Base-by-base conservation (phyloP, 768 basidiomycete genomes). In the Arthromyces matolae region DNA sequence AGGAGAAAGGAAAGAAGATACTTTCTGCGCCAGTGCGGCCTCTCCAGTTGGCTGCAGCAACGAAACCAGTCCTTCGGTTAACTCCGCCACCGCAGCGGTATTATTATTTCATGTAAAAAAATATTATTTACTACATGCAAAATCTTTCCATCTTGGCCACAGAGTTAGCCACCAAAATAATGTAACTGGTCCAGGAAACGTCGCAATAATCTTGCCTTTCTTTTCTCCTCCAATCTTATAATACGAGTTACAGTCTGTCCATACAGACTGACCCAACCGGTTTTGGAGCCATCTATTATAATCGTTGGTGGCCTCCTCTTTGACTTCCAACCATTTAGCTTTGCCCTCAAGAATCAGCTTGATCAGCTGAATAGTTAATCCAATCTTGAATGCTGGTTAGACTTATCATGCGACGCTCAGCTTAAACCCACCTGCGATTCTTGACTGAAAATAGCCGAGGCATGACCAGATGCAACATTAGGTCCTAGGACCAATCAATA, bases 381-480 rank as follows among this genome's bases (percentile, higher is more conserved):
- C 61, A 58, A 81, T 77, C 81, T 81, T 34, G n/a, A n/a, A n/a
- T n/a, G n/a, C n/a, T n/a, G n/a, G n/a, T n/a, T n/a, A n/a, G n/a
- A n/a, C n/a, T n/a, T n/a, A n/a, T n/a, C n/a, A n/a, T n/a, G n/a
- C n/a, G n/a, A n/a, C n/a, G n/a, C n/a, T n/a, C n/a, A n/a, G n/a
- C n/a, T 46, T 46, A 49, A 16, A 23, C 65, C 41, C 35, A 77
- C 80, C 73, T 83, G 79, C 6, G 71, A 66, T 59, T 83, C 81
- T 51, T 77, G 71, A 42, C 68, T 70, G 58, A 78, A 81, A 38
- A 83, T 68, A 28, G 78, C 69, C 20, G 81, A 82, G 8, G 75
- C 76, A 54, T 83, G 81, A 12, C 80, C 81, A 7, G 77, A 69
- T 23, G 73, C 75, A 27, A 73, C 72, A 57, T 84, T 84, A 3